Evolutionary conservation across 2,329 filamentous ascomycete genomes (phyloP).

Genomic region (Polychaeton citri): DNA sequence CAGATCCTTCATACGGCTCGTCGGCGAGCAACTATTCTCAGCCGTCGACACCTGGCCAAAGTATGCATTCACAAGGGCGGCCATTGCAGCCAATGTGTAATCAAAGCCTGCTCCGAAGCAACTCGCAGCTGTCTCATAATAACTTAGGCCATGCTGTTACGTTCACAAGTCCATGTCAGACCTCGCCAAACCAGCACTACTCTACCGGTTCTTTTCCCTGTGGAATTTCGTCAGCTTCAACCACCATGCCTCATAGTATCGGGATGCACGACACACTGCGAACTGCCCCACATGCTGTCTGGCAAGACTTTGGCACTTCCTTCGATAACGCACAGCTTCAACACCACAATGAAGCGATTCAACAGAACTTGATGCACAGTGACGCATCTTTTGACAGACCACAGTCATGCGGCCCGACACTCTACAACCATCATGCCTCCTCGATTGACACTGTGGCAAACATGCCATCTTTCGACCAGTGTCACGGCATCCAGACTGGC

Average conservation of each 20-base stretch:
- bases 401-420: neutral
- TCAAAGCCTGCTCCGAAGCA: neutral
- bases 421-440: neutral
- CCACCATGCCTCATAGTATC: neutral
- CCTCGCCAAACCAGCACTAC: neutral
- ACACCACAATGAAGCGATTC: neutral
- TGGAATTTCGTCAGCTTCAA: neutral
- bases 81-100: conserved; percentile 9
- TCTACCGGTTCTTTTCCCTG: neutral
- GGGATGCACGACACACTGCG: neutral
- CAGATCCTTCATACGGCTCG: conserved; percentile 9
- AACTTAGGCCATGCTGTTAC: neutral
- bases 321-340: neutral
- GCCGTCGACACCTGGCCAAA: neutral
- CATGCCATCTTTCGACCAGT: neutral
- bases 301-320: neutral
- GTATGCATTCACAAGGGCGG: conserved; percentile 11
- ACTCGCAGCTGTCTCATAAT: neutral
- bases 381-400: neutral
- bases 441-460: neutral
- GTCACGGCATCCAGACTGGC: neutral
- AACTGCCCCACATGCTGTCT: neutral
- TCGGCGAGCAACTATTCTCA: conserved; percentile 5
- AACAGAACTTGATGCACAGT: neutral
- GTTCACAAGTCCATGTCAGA: neutral